phyloP scores from a whole-genome alignment of 2,329 filamentous ascomycete genomes.

The Hansfordia pulvinata region DNA sequence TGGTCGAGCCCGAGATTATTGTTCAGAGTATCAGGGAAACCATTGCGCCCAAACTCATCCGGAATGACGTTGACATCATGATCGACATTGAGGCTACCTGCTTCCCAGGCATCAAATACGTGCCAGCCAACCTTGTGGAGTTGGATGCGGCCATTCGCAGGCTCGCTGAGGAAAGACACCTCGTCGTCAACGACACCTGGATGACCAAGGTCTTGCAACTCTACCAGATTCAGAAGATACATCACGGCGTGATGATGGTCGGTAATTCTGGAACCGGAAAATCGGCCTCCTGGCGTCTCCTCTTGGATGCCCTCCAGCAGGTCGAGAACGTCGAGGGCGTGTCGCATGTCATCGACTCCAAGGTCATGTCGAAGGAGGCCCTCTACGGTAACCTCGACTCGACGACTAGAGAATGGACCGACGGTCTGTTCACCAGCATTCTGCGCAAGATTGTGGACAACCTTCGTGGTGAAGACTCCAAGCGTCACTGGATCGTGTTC shows the following conservation, averaged over 20 bases:
- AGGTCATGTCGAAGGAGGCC: conserved; percentile 99
- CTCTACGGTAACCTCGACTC: conserved; percentile 92
- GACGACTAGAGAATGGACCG: conserved; percentile 97
- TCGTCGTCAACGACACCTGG: conserved; percentile 88
- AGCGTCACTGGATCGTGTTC: conserved; percentile 98
- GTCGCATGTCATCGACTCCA: conserved; percentile 95
- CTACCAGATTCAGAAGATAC: conserved; percentile 94
- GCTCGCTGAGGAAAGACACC: conserved; percentile 71
- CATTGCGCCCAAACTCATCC: conserved; percentile 93
- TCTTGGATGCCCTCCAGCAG: conserved; percentile 81
- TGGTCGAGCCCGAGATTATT: conserved; percentile 91
- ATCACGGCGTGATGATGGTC: conserved; percentile 99
- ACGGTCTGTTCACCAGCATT: conserved; percentile 95
- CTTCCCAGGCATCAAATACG: conserved; percentile 87
- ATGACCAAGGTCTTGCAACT: conserved; percentile 95
- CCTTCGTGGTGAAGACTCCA: conserved; percentile 87
- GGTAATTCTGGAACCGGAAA: conserved; percentile 96
- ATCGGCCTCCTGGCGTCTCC: conserved; percentile 83
- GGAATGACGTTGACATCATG: conserved; percentile 83
- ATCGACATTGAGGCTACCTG: conserved; percentile 66
- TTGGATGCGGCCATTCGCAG: conserved; percentile 71
- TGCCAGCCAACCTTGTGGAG: conserved; percentile 72
- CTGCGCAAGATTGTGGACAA: conserved; percentile 98
- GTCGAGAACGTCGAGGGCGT: conserved; percentile 89
- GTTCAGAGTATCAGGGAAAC: conserved; percentile 98